Conservation (phyloP, 441 rosid genomes). For the Populus tomentosa region DNA sequence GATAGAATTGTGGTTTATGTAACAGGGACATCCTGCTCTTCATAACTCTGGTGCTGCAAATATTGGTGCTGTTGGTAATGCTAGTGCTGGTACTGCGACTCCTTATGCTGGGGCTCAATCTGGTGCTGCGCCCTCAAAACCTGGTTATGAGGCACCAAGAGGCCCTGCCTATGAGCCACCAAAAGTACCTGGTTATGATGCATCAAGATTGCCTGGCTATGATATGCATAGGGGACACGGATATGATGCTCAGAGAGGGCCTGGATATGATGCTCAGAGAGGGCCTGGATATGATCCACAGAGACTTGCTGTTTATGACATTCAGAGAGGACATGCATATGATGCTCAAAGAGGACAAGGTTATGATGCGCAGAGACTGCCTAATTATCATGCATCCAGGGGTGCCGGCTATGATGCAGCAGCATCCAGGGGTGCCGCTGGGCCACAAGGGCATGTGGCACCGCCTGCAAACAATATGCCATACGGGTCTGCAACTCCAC, state of each 20-base stretch:
- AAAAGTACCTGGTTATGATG: constrained; percentile 38
- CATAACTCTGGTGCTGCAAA: constrained; percentile 21
- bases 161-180: constrained; percentile 35
- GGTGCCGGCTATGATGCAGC: constrained; percentile 34
- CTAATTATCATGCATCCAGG: constrained; percentile 27
- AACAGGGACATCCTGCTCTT: constrained; percentile 43
- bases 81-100: constrained; percentile 28
- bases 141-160: constrained; percentile 41
- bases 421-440: constrained; percentile 26
- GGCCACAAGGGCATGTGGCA: constrained; percentile 36
- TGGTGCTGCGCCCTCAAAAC: constrained; percentile 46
- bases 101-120: constrained; percentile 50
- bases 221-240: constrained; percentile 35
- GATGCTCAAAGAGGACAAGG: constrained; percentile 37
- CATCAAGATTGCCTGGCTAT: constrained; percentile 38
- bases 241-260: constrained; percentile 38
- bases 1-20: constrained; percentile 7
- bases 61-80: constrained; percentile 29
- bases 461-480: constrained; percentile 35
- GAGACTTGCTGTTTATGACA: constrained; percentile 28
- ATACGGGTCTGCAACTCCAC: constrained; percentile 56
- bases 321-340: constrained; percentile 35
- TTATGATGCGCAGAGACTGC: constrained; percentile 32
- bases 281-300: constrained; percentile 27
- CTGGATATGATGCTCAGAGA: constrained; percentile 32